A percentile compares a stretch with the other conserved stretches of the same genome.
Evolutionary conservation across 1,139 yeast genomes (phyloP).

Genomic region (Pichia sp.): DNA sequence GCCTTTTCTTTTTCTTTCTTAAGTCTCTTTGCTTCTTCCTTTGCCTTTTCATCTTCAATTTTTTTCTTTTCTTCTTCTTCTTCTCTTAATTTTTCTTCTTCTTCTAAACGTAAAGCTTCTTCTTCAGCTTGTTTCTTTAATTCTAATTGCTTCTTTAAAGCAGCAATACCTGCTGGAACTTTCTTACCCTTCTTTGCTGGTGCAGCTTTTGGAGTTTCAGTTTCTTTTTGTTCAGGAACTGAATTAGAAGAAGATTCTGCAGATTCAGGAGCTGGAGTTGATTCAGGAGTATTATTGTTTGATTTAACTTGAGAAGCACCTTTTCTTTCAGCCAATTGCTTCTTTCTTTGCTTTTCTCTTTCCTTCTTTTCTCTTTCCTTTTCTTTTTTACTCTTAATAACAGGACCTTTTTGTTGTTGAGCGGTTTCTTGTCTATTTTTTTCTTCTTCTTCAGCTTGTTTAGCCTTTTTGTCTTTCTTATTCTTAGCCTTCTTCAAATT

Average conservation of each 20-base stretch:
- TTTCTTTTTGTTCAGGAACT: slow-evolving; percentile 43
- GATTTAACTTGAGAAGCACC: slow-evolving; percentile 53
- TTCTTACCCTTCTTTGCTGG: slow-evolving; percentile 44
- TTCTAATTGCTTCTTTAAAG: slow-evolving; percentile 78
- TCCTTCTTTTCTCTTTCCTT: slow-evolving; percentile 97
- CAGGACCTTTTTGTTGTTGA: slow-evolving; percentile 43
- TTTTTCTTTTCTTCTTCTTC: slow-evolving; percentile 53
- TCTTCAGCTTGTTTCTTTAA: slow-evolving; percentile 79
- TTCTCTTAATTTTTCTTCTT: slow-evolving; percentile 50
- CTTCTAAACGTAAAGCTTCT: slow-evolving; percentile 56
- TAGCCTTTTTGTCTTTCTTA: slow-evolving; percentile 39
- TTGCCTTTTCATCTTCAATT: slow-evolving; percentile 49
- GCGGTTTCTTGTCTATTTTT: slow-evolving; percentile 34
- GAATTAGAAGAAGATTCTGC: slow-evolving; percentile 24
- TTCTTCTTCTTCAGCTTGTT: slow-evolving; percentile 34
- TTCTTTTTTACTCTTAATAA: slow-evolving; percentile 87
- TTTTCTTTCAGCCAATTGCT: slow-evolving; percentile 83
- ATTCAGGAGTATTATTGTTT: slow-evolving; percentile 17
- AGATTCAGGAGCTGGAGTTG: slow-evolving; percentile 28
- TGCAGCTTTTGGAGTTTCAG: slow-evolving; percentile 10
- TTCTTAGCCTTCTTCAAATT: slow-evolving; percentile 75
- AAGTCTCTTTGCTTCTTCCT: slow-evolving; percentile 65
- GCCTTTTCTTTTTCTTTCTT: slow-evolving; percentile 82
- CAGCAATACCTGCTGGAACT: slow-evolving; percentile 74
- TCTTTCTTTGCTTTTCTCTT: slow-evolving; percentile 90